Base-by-base conservation (phyloP, 2,329 filamentous ascomycete genomes). In the Sclerotinia borealis region DNA sequence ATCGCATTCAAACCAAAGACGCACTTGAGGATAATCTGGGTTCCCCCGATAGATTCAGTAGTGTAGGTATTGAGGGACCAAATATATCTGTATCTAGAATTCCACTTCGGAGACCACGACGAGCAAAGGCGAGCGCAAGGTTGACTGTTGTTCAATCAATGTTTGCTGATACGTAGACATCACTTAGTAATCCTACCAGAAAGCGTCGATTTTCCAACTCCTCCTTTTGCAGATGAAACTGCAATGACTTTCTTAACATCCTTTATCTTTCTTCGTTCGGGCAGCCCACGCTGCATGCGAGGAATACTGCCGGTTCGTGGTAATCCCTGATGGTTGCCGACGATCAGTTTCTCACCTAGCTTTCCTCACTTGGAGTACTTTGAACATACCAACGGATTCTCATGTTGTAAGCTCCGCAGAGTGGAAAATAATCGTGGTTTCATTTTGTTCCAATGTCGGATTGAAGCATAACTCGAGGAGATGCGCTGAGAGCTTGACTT, bases 61-160 rank as follows among this genome's bases (percentile, higher is more conserved):
- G 80, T 0, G 92, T 97, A 0, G 95, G 95, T 66, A 99, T 91
- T 0, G 92, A 96, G 0, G 95, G 95, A 0, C 95, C 95, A 75
- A 98, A 99, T 72, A 99, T 96, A 75, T 99, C 95, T 0, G 93
- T 92, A 74, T 99, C 95, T 22, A 99, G 81, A 65, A 99, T 93
- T 3, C 95, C 95, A 3, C 90, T 85, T 62, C 91, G 85, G 67
- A 93, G 85, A 19, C 93, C 93, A 63, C 86, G 85, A 48, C 90
- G 86, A 2, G 93, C 92, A 73, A 96, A 91, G 6, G 93, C 86
- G 0, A 99, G 81, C 0, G 95, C 91, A 29, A 99, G 81, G 72
- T 99, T 99, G 52, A 85, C 85, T 83, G 67, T 59, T 27, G 50
- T 17, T 51, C 43, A 22, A 66, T 51, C 65, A 45, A 29, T 48